A percentile compares a stretch with the other conserved stretches of the same genome.
These are phyloP conservation scores for Talaromyces sp. DNA, from an alignment of 2,329 filamentous ascomycete species.

Conservation along the genomic window DNA sequence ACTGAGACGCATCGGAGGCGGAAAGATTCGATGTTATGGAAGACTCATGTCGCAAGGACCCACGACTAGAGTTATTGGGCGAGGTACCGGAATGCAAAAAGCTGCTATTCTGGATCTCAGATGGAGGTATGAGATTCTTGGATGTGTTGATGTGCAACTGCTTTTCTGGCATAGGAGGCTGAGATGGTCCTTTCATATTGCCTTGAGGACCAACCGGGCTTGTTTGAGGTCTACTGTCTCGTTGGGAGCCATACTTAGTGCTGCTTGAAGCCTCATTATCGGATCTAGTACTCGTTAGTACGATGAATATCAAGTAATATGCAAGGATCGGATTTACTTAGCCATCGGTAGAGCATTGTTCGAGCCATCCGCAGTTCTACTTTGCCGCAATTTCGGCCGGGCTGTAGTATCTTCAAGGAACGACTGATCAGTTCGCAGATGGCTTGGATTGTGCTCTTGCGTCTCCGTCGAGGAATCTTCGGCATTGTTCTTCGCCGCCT, in stretches of 20 bases:
- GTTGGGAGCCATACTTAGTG: constrained; percentile 1
- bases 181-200: constrained; percentile 9
- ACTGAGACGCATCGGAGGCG: constrained; percentile 41
- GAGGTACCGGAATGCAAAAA: constrained; percentile 11
- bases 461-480: constrained; percentile 20
- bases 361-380: constrained; percentile 23
- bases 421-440: background rate
- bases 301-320: constrained; percentile 24
- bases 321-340: background rate
- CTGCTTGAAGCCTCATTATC: constrained; percentile 31
- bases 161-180: constrained; percentile 16
- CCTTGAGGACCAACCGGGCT: constrained; percentile 22
- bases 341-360: constrained; percentile 21
- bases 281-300: constrained; percentile 33
- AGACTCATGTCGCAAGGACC: constrained; percentile 22
- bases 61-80: constrained; percentile 12
- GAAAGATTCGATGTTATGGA: constrained; percentile 34
- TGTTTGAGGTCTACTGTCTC: constrained; percentile 24
- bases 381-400: constrained; percentile 9
- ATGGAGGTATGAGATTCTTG: constrained; percentile 8
- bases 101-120: constrained; percentile 7
- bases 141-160: constrained; percentile 10
- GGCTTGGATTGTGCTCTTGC: background rate
- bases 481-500: constrained; percentile 25
- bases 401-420: constrained; percentile 12